Evolutionary conservation across 768 basidiomycete species (phyloP).

Genomic region (Pisolithus microcarpus): DNA sequence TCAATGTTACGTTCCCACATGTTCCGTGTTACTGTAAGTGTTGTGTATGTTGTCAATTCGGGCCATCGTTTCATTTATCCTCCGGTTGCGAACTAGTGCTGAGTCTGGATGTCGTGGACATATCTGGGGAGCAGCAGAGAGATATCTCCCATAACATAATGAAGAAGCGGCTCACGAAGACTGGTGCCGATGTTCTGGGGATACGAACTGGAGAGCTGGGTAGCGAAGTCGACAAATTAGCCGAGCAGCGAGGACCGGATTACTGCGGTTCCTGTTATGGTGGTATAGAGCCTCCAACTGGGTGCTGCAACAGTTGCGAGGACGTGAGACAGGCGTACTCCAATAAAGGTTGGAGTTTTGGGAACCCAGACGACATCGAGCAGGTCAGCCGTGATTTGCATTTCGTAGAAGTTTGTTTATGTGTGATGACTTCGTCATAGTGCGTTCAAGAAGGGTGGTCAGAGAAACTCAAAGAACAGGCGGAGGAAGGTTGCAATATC

Average conservation of each 20-base stretch:
- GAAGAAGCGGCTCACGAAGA: constrained; percentile 67
- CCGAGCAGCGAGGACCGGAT: constrained; percentile 46
- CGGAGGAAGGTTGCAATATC: constrained; percentile 91
- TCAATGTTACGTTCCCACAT: constrained; percentile 93
- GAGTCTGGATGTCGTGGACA: constrained; percentile 96
- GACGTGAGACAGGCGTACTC: constrained; percentile 88
- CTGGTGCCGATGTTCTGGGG: constrained; percentile 53
- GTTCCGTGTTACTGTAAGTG: constrained; percentile 94
- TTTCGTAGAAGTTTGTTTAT: not conserved
- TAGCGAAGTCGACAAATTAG: constrained; percentile 83
- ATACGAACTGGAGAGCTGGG: constrained; percentile 56
- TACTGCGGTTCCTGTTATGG: constrained; percentile 98
- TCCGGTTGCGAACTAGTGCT: constrained; percentile 59
- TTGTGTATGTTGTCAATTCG: not conserved
- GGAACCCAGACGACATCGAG: constrained; percentile 83
- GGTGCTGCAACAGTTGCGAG: constrained; percentile 96
- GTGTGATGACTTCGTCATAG: constrained; percentile 33
- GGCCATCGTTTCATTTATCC: not conserved
- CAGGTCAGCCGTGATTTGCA: constrained; percentile 52
- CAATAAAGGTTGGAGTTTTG: constrained; percentile 92
- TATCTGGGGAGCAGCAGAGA: constrained; percentile 90
- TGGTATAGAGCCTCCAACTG: constrained; percentile 61
- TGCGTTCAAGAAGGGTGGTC: constrained; percentile 93
- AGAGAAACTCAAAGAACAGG: constrained; percentile 86
- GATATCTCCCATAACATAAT: constrained; percentile 85